These are phyloP conservation scores for Delonix regia DNA, from an alignment of 306 rosid genomes.

Conservation along the genomic window DNA sequence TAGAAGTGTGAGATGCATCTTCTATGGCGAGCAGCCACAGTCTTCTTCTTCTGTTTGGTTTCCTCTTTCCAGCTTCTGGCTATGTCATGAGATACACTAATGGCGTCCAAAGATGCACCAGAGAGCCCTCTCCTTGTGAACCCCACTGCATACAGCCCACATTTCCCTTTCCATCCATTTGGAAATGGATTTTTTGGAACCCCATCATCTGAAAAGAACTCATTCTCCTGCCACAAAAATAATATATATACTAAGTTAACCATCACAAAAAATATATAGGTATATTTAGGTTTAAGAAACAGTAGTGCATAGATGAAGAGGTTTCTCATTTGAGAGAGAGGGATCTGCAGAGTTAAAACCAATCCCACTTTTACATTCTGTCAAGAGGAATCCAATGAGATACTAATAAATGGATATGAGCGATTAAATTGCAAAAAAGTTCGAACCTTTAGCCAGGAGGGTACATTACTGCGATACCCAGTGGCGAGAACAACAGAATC, in stretches of 20 bases:
- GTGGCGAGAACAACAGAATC: constrained; percentile 94
- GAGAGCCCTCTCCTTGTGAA: constrained; percentile 89
- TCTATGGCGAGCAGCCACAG: constrained; percentile 69
- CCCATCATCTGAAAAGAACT: constrained; percentile 78
- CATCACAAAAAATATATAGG: too few relatives aligned
- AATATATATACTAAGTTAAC: too few relatives aligned
- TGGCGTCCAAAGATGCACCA: constrained; percentile 88
- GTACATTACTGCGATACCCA: constrained; percentile 94
- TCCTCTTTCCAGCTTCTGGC: constrained; percentile 90
- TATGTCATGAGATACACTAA: constrained; percentile 85
- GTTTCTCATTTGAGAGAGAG: too few relatives aligned
- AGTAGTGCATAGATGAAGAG: too few relatives aligned
- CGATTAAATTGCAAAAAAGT: too few relatives aligned
- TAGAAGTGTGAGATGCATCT: constrained; percentile 90
- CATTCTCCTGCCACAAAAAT: constrained; percentile 67
- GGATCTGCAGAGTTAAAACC: neutral
- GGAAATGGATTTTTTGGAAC: constrained; percentile 78
- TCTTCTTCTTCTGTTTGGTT: constrained; percentile 63
- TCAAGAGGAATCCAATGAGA: neutral
- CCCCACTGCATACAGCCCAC: constrained; percentile 89
- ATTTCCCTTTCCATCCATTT: constrained; percentile 92
- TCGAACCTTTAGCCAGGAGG: constrained; percentile 94
- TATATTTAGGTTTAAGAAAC: too few relatives aligned
- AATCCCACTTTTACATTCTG: neutral
- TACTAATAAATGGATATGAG: too few relatives aligned